These are phyloP conservation scores for Jatropha podagrica DNA, from an alignment of 441 rosid genomes.

Conservation along the genomic window DNA sequence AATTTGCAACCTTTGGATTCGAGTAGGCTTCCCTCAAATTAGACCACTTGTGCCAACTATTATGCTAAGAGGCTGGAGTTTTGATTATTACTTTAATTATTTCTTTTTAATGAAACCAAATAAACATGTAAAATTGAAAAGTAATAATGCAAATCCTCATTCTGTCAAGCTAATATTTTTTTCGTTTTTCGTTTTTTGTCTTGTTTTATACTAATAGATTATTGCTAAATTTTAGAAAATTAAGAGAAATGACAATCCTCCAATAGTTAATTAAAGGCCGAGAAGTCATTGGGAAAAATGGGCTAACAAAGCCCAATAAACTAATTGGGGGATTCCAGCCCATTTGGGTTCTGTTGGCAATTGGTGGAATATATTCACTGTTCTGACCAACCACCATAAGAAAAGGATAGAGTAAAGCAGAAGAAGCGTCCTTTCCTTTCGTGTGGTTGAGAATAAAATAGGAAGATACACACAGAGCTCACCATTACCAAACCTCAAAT, in stretches of 20 bases:
- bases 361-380: not conserved
- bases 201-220: too few species aligned
- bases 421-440: not conserved
- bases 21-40: conserved; percentile 33
- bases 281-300: not conserved
- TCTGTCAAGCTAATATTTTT: too few species aligned
- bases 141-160: too few species aligned
- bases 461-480: not conserved
- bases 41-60: conserved; percentile 23
- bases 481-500: not conserved
- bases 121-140: too few species aligned
- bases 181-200: too few species aligned
- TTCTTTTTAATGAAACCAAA: too few species aligned
- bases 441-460: conserved; percentile 4
- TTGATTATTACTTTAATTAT: too few species aligned
- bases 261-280: too few species aligned
- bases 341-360: not conserved
- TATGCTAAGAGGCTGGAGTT: too few species aligned
- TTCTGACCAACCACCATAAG: not conserved
- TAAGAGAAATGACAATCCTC: too few species aligned
- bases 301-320: not conserved
- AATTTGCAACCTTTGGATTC: conserved; percentile 33
- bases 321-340: not conserved
- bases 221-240: too few species aligned
- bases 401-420: conserved; percentile 12